Evolutionary conservation across 140 eudicot genomes (phyloP).

Genomic region (Flaveria floridana): DNA sequence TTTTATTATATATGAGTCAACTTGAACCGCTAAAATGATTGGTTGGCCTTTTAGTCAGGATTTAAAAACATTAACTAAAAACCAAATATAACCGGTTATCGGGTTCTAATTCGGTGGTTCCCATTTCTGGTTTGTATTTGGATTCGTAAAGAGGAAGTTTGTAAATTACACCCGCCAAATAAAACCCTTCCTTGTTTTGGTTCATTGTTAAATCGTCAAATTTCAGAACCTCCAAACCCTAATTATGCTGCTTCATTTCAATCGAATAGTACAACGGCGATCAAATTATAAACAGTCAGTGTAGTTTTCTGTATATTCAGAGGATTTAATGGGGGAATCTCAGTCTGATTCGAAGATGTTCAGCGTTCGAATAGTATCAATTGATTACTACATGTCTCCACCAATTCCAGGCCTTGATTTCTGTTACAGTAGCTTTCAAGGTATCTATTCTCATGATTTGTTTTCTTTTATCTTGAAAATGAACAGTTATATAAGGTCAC

Average conservation of each 20-base stretch:
- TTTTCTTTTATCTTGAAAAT: too few relatives aligned
- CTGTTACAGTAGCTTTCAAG: slow-evolving; percentile 78
- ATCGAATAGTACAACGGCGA: slow-evolving; percentile 5
- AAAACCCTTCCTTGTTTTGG: slow-evolving; percentile 6
- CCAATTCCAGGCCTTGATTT: slow-evolving; percentile 70
- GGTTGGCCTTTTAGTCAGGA: too few relatives aligned
- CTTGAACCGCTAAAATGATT: too few relatives aligned
- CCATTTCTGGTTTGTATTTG: too few relatives aligned
- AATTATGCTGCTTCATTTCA: slow-evolving; percentile 5
- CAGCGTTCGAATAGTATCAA: slow-evolving; percentile 81
- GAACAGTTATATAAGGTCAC: not conserved
- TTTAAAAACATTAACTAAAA: too few relatives aligned
- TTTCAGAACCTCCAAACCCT: slow-evolving; percentile 24
- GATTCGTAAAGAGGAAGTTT: slow-evolving; percentile 1
- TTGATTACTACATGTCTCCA: slow-evolving; percentile 85
- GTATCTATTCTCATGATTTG: slow-evolving; percentile 29
- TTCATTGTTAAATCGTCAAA: not conserved
- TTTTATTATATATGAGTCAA: too few relatives aligned
- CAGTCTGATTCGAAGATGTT: slow-evolving; percentile 39
- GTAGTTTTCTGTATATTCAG: slow-evolving; percentile 6
- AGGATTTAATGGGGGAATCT: slow-evolving; percentile 39
- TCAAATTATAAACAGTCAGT: not conserved
- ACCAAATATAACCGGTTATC: too few relatives aligned
- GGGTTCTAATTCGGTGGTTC: too few relatives aligned
- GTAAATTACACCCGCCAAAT: slow-evolving; percentile 28